Evolutionary conservation across 768 basidiomycete species (phyloP), one percentile per base, ranked within the genome.

Genomic region (Boletus rex-veris): DNA sequence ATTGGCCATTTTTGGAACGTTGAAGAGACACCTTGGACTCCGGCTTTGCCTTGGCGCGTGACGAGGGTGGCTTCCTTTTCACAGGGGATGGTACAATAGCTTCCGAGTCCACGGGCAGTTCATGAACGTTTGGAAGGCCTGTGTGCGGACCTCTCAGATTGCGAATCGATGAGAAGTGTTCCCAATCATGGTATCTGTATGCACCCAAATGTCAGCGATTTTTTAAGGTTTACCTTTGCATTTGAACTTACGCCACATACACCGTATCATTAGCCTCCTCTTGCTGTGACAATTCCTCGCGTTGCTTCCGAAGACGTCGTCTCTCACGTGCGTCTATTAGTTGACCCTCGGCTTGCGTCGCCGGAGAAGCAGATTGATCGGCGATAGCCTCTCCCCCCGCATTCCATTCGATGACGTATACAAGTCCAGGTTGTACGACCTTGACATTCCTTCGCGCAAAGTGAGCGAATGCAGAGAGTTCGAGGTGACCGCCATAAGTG

Each of bases 121-220:
- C 90, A 40, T 70, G 64, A 3, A 91, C 82, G 49, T 72, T 71
- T 4, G 90, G 90, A 15, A 84, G 74, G 8, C 91, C 93, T 0
- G 81, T 74, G 66, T 93, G 92, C 0, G 92, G 93, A 2, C 93
- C 93, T 15, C 77, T 77, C 49, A 93, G 73, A 68, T 92, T 94
- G 43, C 93, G 87, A 54, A 96, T 90, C n/a, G 88, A 90, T 12
- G 90, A 92, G 64, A 94, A 96, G 67, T 96, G 93, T 64, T 96
- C 92, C 90, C 90, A 94, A 68, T 93, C 90, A 64, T 94, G 88
- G 67, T 92, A 95, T 30, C 90, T 90, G 63, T 43, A 28, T 24
- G 38, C 45, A 11, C 52, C 44, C 24, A 26, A 53, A 52, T 46
- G 64, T 59, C 50, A 61, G 48, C 26, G 7, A 54, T 26, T 26